Percentiles rank a stretch among this genome's conserved stretches.
phyloP scores from a whole-genome alignment of 345 rosid species.

The Microthlaspi erraticum region DNA sequence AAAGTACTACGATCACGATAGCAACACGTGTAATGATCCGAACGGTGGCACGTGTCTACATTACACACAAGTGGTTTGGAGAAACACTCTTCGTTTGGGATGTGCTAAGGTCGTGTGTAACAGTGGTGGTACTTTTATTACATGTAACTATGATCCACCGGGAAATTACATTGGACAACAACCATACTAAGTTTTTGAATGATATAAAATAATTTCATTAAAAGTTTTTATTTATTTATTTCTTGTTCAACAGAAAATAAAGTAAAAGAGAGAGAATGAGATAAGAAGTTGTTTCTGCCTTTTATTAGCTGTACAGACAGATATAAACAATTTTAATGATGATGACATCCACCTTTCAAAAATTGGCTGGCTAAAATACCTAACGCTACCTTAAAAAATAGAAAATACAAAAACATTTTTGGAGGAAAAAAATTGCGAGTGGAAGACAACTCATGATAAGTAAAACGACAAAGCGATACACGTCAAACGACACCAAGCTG shows the following conservation, averaged over 20 bases:
- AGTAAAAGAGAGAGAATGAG: constrained; percentile 9
- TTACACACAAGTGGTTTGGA: constrained; percentile 44
- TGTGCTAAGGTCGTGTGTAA: constrained; percentile 62
- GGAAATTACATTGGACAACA: constrained; percentile 54
- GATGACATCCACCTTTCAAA: constrained; percentile 53
- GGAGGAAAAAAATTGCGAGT: constrained; percentile 12
- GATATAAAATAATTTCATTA: neutral
- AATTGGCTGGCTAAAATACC: constrained; percentile 43
- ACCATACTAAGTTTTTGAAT: constrained; percentile 38
- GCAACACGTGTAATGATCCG: constrained; percentile 43
- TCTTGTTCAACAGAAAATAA: neutral
- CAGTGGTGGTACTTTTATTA: constrained; percentile 57
- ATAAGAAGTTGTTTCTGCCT: constrained; percentile 27
- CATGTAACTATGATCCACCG: constrained; percentile 63
- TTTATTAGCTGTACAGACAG: constrained; percentile 42
- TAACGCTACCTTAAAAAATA: constrained; percentile 33
- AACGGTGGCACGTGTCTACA: constrained; percentile 41
- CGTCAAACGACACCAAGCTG: constrained; percentile 64
- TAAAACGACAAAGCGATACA: constrained; percentile 56
- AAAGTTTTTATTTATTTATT: neutral
- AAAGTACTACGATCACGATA: constrained; percentile 27
- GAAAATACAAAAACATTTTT: constrained; percentile 1
- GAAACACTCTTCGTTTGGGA: constrained; percentile 32
- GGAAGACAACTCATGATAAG: constrained; percentile 43
- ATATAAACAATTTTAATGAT: constrained; percentile 25